Base-by-base conservation (phyloP, 2,329 filamentous ascomycete genomes). In the Microcyclospora pomicola region DNA sequence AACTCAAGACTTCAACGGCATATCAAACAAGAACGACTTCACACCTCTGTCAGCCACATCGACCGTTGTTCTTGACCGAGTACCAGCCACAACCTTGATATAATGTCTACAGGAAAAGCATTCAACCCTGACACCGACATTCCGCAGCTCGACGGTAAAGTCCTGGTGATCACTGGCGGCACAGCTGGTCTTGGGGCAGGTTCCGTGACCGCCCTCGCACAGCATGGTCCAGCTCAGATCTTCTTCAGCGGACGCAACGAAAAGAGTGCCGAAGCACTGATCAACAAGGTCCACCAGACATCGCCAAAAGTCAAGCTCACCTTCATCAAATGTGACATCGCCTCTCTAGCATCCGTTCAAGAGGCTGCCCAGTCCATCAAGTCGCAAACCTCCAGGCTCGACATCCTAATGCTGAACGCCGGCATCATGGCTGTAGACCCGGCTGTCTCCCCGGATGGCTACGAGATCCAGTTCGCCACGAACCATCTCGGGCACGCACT, bases 201-300 rank as follows among this genome's bases (percentile, higher is more conserved):
- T 45, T 64, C 66, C 6, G 52, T 71, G 32, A 49, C 62, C 28
- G 60, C 66, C 37, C 59, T 73, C 32, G 65, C 65, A n/a, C 59
- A 58, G 40, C 71, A 74, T 49, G 51, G 59, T 6, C 70, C 72
- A 2, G 56, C 59, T 1, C 65, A 71, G 39, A 68, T 76, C 42
- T 75, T 69, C 56, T 63, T 77, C 41, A 69, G 64, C 11, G 69
- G 47, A 1, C 42, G 54, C 31, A 49, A 69, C 2, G 66, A 71
- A 33, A 58, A 64, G 33, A 64, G 64, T 9, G 64, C 59, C 14
- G 58, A 63, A 6, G 59, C 64, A 7, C 65, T 73, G 31, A 53
- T 65, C 12, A 55, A 59, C 2, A 59, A 65, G 42, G 50, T 64
- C 42, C 37, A 53, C 1, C 45, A 52, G 15, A 48, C 58, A 16